These are phyloP conservation scores for Russula virescens DNA, from an alignment of 768 basidiomycete species.

Conservation along the genomic window DNA sequence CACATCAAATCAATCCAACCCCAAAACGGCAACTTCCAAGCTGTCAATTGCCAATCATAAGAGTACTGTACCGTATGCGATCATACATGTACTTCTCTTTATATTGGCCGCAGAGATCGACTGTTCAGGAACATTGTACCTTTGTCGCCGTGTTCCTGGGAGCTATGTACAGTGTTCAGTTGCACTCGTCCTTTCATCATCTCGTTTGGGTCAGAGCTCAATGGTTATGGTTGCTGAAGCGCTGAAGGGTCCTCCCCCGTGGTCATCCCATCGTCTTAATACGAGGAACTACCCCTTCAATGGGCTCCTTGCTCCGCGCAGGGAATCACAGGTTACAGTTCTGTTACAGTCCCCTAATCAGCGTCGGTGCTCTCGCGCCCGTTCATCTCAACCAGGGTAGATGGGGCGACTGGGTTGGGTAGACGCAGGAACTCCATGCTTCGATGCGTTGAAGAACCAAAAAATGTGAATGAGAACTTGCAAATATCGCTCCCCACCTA, in stretches of 20 bases:
- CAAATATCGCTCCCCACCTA: too few relatives aligned
- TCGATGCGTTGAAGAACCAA: conserved; percentile 50
- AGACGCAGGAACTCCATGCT: conserved; percentile 51
- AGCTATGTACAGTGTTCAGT: neutral
- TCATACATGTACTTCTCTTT: too few relatives aligned
- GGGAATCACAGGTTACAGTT: conserved; percentile 8
- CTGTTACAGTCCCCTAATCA: neutral
- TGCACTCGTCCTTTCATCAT: neutral
- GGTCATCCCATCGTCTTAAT: neutral
- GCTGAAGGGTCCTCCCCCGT: neutral
- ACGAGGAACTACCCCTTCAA: neutral
- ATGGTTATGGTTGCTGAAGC: too few relatives aligned
- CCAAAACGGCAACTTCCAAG: neutral
- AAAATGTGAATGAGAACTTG: conserved; percentile 30
- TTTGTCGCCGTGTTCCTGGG: neutral
- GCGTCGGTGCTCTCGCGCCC: too few relatives aligned
- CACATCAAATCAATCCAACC: too few relatives aligned
- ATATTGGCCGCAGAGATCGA: too few relatives aligned
- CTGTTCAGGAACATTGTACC: too few relatives aligned
- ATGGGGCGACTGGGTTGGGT: too few relatives aligned
- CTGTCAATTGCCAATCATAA: too few relatives aligned
- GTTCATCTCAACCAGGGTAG: too few relatives aligned
- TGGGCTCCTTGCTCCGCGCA: conserved; percentile 5
- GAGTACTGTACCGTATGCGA: too few relatives aligned
- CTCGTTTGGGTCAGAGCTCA: neutral